phyloP scores from a whole-genome alignment of 1,284 basidiomycete species.

The Porodaedalea pini region DNA sequence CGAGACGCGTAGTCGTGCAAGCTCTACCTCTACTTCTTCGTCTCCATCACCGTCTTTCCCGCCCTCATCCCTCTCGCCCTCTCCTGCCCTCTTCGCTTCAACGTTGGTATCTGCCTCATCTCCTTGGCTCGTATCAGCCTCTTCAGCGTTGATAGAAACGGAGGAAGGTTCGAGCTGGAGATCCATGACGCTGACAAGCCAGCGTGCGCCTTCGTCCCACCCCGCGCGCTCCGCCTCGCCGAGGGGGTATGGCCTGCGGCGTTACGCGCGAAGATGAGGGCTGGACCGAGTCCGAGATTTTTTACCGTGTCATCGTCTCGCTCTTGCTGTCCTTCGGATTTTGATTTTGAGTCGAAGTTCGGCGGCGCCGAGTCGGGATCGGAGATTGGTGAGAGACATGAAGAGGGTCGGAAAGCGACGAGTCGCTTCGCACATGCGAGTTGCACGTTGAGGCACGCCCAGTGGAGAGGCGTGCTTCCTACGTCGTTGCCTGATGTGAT shows the following conservation, averaged over 20 bases:
- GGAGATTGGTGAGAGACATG: constrained; percentile 25
- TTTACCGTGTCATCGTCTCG: neutral
- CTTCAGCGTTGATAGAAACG: constrained; percentile 13
- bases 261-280: constrained; percentile 73
- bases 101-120: constrained; percentile 37
- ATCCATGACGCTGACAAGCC: constrained; percentile 75
- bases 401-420: constrained; percentile 39
- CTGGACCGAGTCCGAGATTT: constrained; percentile 56
- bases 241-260: constrained; percentile 64
- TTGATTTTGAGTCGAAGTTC: neutral
- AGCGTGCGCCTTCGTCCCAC: constrained; percentile 77
- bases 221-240: constrained; percentile 73
- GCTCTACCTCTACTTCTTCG: no score
- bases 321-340: neutral
- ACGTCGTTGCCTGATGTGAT: constrained; percentile 62
- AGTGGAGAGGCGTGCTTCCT: constrained; percentile 80
- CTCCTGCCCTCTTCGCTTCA: no score
- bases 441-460: constrained; percentile 84
- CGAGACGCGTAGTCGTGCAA: no score
- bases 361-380: neutral
- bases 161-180: constrained; percentile 42
- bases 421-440: constrained; percentile 64
- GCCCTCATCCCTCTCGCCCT: no score
- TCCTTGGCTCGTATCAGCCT: constrained; percentile 32
- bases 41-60: no score